A percentile compares a stretch with the other conserved stretches of the same genome.
Conservation (phyloP, 2,329 filamentous ascomycete species). For the Coccinonectria pachysandricola region DNA sequence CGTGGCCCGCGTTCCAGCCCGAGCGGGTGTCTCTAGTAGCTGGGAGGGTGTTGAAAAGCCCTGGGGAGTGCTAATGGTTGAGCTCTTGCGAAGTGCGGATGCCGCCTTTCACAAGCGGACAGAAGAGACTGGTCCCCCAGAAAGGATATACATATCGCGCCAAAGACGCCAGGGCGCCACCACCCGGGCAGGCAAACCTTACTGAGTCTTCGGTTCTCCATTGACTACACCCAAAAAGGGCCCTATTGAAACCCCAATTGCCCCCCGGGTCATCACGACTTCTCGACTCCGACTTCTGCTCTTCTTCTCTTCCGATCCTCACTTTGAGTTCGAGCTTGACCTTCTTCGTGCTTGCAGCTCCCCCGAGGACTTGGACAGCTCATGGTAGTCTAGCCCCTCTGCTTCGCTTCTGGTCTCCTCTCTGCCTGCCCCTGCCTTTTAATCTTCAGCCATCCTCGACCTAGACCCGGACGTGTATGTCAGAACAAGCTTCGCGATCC, state of each 20-base stretch:
- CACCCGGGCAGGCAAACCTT: conserved; percentile 16
- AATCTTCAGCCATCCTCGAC: conserved; percentile 2
- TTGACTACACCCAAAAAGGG: conserved; percentile 14
- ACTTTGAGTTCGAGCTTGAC: conserved; percentile 9
- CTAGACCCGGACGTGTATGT: conserved; percentile 3
- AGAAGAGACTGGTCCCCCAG: conserved; percentile 7
- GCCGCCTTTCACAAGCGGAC: neutral
- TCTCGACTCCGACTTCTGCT: conserved; percentile 4
- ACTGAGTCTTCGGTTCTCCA: conserved; percentile 12
- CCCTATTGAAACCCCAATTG: conserved; percentile 10
- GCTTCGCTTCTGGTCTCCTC: conserved; percentile 2
- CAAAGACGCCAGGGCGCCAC: conserved; percentile 14
- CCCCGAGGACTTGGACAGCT: too few species aligned
- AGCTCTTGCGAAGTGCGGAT: too few species aligned
- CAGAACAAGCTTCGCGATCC: conserved; percentile 7
- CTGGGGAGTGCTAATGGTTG: too few species aligned
- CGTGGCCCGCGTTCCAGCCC: neutral
- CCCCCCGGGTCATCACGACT: conserved; percentile 15
- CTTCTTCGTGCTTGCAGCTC: too few species aligned
- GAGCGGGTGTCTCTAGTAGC: neutral
- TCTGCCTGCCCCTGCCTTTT: conserved; percentile 2
- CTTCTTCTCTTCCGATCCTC: conserved; percentile 2
- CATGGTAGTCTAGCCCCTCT: too few species aligned
- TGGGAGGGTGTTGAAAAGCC: neutral
- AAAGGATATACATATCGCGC: conserved; percentile 18